A percentile compares a stretch with the other conserved stretches of the same genome.
Evolutionary conservation across 2,329 filamentous ascomycete species (phyloP).

Genomic region (Colletotrichum sp.): DNA sequence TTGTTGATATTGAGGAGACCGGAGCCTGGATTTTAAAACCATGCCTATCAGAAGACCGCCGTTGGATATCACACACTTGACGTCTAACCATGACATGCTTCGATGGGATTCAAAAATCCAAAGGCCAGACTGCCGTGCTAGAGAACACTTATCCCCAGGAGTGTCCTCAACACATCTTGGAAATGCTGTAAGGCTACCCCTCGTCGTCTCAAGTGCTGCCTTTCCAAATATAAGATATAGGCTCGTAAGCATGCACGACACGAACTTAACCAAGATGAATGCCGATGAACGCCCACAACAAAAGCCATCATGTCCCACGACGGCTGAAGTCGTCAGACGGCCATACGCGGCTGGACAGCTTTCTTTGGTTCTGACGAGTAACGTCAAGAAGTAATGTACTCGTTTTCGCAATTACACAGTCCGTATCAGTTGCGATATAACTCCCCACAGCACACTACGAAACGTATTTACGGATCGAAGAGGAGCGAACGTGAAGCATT

Average conservation of each 20-base stretch:
- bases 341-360: background rate
- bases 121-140: background rate
- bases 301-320: background rate
- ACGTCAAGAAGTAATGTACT: background rate
- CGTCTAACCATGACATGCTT: background rate
- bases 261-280: background rate
- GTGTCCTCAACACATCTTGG: background rate
- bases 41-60: background rate
- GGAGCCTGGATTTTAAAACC: background rate
- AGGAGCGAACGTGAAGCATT: background rate
- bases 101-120: background rate
- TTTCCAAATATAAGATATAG: background rate
- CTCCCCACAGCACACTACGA: background rate
- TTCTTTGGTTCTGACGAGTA: background rate
- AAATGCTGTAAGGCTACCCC: background rate
- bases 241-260: background rate
- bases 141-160: background rate
- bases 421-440: background rate
- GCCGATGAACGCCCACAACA: background rate
- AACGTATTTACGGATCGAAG: background rate
- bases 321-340: background rate
- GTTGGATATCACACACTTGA: background rate
- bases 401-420: background rate
- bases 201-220: background rate
- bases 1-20: background rate